Conservation (phyloP, 805 yeast genomes). For the Saccharomycopsis amapae region DNA sequence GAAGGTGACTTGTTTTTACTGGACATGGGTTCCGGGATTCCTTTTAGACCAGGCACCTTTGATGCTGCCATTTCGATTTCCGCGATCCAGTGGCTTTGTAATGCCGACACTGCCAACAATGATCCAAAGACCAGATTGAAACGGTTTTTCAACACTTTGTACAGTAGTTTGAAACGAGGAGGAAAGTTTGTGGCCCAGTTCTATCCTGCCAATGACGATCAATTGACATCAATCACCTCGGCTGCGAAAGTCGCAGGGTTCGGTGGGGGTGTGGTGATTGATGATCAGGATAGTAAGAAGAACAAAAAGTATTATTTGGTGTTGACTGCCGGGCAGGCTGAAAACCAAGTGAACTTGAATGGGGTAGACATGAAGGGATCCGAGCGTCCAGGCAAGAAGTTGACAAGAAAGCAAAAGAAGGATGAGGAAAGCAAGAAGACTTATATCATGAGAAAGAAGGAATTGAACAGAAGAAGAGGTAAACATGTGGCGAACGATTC, state of each 20-base stretch:
- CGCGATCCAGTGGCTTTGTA: conserved; percentile 97
- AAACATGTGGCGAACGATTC: conserved; percentile 84
- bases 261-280: conserved; percentile 91
- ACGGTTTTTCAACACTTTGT: conserved; percentile 81
- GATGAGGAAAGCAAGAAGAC: conserved; percentile 70
- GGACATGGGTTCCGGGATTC: conserved; percentile 91
- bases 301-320: conserved; percentile 89
- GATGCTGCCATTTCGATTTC: conserved; percentile 95
- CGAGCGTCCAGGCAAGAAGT: conserved; percentile 30
- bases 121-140: conserved; percentile 80
- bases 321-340: conserved; percentile 77
- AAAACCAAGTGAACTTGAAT: conserved; percentile 63
- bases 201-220: conserved; percentile 86
- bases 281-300: conserved; percentile 87
- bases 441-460: conserved; percentile 86
- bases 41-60: conserved; percentile 92
- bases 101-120: conserved; percentile 76
- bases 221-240: conserved; percentile 64
- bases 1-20: conserved; percentile 90
- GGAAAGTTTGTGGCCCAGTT: conserved; percentile 98
- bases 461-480: conserved; percentile 86
- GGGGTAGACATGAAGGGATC: conserved; percentile 76
- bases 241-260: conserved; percentile 94
- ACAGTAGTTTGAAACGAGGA: conserved; percentile 81
- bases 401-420: conserved; percentile 37